Evolutionary conservation across 1,284 basidiomycete genomes (phyloP), one percentile per base, ranked within the genome.

Genomic region (Ceratobasidium sp.): DNA sequence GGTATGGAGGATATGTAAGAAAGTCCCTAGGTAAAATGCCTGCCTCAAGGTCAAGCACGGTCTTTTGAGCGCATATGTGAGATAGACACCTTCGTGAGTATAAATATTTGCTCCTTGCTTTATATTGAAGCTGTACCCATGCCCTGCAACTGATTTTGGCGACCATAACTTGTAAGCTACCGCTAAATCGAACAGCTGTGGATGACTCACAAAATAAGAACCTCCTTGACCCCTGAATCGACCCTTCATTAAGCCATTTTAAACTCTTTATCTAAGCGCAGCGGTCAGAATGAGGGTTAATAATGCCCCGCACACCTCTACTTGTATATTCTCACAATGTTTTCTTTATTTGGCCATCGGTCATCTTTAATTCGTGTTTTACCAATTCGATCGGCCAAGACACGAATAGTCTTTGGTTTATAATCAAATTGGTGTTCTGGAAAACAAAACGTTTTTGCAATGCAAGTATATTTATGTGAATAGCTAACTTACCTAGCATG

Each of bases 261-360:
- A 69, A 46, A n/a, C 66, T 43, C 46, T 44, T 18, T 28, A 21
- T 26, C 58, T 61, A 21, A 35, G 4, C 11, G 26, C 9, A 54
- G 26, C 30, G n/a, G 26, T 23, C 26, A 3, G 50, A 54, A 26
- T 4, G 23, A 49, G 18, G 6, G 5, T 26, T 18, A 54, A 9
- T 28, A 21, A 9, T 9, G 30, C 5, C 11, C 35, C 11, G 4
- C 11, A 38, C 11, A 38, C 35, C 35, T 38, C 35, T 11, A 4
- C 35, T 5, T 11, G 18, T 3, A 5, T 38, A 38, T n/a, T 21
- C 63, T 35, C 28, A 66, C 63, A 26, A 66, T 66, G 41, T 66
- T 66, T 5, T 52, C 63, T 54, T 66, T 66, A 35, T 54, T 66
- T 43, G 63, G 63, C 63, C 63, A 66, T 21, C 63, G 26, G 1